A percentile compares a stretch with the other conserved stretches of the same genome.
Evolutionary conservation across 305 asterid genomes (phyloP).

Genomic region (Fraxinus velutina): DNA sequence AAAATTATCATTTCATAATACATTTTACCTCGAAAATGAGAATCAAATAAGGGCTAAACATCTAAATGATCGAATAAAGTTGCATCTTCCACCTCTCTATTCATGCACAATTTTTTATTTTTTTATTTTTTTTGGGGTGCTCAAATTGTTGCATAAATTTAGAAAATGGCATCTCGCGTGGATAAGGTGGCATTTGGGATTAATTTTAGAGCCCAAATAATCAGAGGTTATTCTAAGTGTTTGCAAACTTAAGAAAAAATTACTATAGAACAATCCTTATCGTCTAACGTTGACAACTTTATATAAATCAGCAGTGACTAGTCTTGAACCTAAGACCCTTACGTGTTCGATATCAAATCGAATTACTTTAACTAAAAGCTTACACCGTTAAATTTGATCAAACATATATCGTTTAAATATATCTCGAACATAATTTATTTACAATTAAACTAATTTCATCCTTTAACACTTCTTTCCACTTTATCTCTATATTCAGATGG

Average conservation of each 20-base stretch:
- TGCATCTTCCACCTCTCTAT: background rate
- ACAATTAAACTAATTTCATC: background rate
- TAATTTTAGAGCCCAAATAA: background rate
- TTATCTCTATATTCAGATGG: background rate
- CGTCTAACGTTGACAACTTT: background rate
- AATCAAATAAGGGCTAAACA: background rate
- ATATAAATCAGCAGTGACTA: background rate
- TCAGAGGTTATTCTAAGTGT: background rate
- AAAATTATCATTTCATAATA: too few species aligned
- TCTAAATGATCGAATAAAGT: background rate
- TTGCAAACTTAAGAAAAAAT: background rate
- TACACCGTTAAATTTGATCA: background rate
- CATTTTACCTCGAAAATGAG: too few species aligned
- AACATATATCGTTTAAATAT: background rate
- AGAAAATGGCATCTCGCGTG: background rate
- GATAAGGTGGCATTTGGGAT: background rate
- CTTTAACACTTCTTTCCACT: background rate
- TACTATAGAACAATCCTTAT: background rate
- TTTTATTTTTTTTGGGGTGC: background rate
- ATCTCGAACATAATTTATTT: background rate
- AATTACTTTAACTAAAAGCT: background rate
- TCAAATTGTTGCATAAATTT: background rate
- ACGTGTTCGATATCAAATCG: too few species aligned
- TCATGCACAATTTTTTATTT: background rate
- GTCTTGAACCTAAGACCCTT: background rate